A percentile compares a stretch with the other conserved stretches of the same genome.
phyloP scores from a whole-genome alignment of 1,284 basidiomycete species.

The Vanrija pseudolonga region DNA sequence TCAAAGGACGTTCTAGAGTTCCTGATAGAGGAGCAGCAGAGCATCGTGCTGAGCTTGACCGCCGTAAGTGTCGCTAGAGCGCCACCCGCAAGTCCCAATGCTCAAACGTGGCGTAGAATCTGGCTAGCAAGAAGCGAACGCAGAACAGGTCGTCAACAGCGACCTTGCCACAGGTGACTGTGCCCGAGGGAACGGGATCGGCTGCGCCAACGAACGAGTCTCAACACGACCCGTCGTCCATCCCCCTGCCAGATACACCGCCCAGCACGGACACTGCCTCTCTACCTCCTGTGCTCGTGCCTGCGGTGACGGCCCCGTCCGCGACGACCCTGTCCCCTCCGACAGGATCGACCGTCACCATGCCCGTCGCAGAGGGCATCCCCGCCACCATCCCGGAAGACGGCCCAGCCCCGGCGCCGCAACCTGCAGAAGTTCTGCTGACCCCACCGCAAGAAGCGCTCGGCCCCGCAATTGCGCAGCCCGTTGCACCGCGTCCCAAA shows the following conservation, averaged over 20 bases:
- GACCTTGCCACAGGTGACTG: too few species aligned
- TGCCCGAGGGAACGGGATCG: too few species aligned
- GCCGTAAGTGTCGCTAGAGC: slow-evolving; percentile 20
- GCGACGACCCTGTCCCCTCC: too few species aligned
- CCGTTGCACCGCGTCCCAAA: slow-evolving; percentile 3
- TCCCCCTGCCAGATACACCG: too few species aligned
- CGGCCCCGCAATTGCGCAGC: neutral
- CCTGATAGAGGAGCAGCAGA: slow-evolving; percentile 62
- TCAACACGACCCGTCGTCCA: too few species aligned
- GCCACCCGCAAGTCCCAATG: neutral
- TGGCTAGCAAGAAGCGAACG: neutral
- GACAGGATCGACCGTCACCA: too few species aligned
- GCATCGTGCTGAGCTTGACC: slow-evolving; percentile 45
- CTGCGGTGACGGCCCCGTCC: too few species aligned
- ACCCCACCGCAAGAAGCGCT: neutral
- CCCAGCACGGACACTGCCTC: too few species aligned
- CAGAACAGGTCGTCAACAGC: neutral
- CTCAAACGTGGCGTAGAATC: neutral
- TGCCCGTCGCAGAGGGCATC: neutral
- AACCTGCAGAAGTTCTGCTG: neutral
- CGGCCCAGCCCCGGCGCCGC: slow-evolving; percentile 6
- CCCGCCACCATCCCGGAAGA: slow-evolving; percentile 1
- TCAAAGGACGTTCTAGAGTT: slow-evolving; percentile 92
- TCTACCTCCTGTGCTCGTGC: too few species aligned
- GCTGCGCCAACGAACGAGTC: too few species aligned